These are phyloP conservation scores for Boletellus ananas DNA, from an alignment of 768 basidiomycete genomes.

Conservation along the genomic window DNA sequence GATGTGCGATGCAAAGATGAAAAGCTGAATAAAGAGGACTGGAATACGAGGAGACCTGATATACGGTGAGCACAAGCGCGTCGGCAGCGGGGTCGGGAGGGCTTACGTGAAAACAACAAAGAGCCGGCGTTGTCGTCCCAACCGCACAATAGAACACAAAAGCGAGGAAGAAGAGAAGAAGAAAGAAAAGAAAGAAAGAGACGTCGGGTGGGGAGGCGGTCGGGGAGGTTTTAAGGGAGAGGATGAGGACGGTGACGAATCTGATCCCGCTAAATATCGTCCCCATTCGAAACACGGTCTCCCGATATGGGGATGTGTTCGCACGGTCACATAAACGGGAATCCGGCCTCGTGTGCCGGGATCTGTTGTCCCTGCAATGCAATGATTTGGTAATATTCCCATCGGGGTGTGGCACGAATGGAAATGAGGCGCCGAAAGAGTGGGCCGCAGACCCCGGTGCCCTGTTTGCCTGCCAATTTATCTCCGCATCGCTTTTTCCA, in stretches of 20 bases:
- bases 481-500: slow-evolving; percentile 17
- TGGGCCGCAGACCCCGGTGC: slow-evolving; percentile 25
- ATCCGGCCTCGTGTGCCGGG: slow-evolving; percentile 33
- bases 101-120: slow-evolving; percentile 35
- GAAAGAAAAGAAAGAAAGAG: slow-evolving; percentile 28
- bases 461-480: slow-evolving; percentile 21
- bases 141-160: slow-evolving; percentile 35
- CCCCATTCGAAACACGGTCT: neutral
- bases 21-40: slow-evolving; percentile 32
- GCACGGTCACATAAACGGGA: slow-evolving; percentile 9
- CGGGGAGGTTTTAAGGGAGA: slow-evolving; percentile 19
- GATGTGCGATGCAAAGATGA: slow-evolving; percentile 36
- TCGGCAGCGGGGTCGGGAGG: neutral
- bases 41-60: slow-evolving; percentile 31
- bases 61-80: neutral
- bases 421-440: slow-evolving; percentile 6
- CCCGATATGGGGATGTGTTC: slow-evolving; percentile 13
- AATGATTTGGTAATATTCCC: slow-evolving; percentile 30
- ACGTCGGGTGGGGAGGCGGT: slow-evolving; percentile 39
- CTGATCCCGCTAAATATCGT: slow-evolving; percentile 34
- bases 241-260: slow-evolving; percentile 27
- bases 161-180: slow-evolving; percentile 22
- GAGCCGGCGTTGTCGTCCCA: slow-evolving; percentile 28
- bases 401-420: slow-evolving; percentile 3
- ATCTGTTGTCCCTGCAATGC: slow-evolving; percentile 31